Percentiles rank a stretch among this genome's conserved stretches.
These are phyloP conservation scores for Backusella tarrabulga DNA, from an alignment of 192 early-diverging fungal species.

Conservation along the genomic window DNA sequence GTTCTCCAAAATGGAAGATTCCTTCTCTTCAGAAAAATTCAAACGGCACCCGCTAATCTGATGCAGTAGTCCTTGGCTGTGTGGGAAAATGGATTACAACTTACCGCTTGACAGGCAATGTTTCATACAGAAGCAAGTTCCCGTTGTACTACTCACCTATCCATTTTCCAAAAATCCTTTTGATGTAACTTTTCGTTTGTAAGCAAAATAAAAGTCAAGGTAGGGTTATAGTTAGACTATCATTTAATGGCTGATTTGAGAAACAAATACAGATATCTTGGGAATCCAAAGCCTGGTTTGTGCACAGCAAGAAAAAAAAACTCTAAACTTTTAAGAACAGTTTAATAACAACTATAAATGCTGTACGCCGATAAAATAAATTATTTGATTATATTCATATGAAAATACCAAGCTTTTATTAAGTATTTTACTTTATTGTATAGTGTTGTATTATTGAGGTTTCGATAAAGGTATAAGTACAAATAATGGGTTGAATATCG, in stretches of 20 bases:
- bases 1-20: no score
- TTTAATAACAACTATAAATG: background rate
- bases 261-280: background rate
- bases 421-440: background rate
- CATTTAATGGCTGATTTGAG: background rate
- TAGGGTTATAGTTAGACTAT: background rate
- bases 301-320: background rate
- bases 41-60: background rate
- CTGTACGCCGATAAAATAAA: background rate
- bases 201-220: background rate
- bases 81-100: background rate
- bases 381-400: constrained; percentile 3
- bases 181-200: background rate
- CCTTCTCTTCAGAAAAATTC: background rate
- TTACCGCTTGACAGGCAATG: constrained; percentile 6
- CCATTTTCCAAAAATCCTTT: background rate
- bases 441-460: background rate
- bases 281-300: background rate
- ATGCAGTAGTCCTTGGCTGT: background rate
- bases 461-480: background rate
- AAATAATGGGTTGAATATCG: background rate
- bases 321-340: background rate
- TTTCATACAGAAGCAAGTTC: background rate
- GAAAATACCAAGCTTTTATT: background rate
- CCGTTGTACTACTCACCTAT: background rate